phyloP scores from a whole-genome alignment of 2,329 filamentous ascomycete genomes.

The Neofusicoccum laricinum region DNA sequence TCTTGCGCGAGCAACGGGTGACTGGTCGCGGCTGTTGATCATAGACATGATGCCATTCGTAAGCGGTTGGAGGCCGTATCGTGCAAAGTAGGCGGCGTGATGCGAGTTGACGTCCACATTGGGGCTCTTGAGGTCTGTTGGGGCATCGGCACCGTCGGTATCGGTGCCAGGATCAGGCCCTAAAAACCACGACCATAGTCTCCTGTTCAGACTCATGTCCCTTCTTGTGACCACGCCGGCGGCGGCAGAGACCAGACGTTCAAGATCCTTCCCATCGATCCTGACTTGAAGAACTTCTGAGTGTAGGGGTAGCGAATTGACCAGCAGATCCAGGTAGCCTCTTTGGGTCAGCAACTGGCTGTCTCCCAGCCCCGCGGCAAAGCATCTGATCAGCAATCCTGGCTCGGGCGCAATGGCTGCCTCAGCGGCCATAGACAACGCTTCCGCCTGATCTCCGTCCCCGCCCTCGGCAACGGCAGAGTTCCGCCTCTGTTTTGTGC shows the following conservation, averaged over 20 bases:
- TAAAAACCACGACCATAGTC: constrained; percentile 94
- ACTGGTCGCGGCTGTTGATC: constrained; percentile 49
- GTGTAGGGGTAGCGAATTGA: constrained; percentile 83
- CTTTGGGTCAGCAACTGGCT: constrained; percentile 88
- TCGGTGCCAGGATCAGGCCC: constrained; percentile 63
- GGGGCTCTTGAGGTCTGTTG: constrained; percentile 33
- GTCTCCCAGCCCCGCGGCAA: constrained; percentile 84
- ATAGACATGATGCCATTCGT: constrained; percentile 72
- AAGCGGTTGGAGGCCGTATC: constrained; percentile 71
- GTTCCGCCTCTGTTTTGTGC: constrained; percentile 19
- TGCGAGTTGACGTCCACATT: constrained; percentile 39
- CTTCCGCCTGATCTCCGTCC: background rate
- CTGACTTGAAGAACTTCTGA: constrained; percentile 74
- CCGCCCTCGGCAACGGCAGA: constrained; percentile 15
- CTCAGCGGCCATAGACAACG: constrained; percentile 52
- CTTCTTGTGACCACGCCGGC: constrained; percentile 82
- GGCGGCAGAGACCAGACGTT: constrained; percentile 77
- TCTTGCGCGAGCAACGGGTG: constrained; percentile 68
- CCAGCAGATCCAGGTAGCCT: constrained; percentile 88
- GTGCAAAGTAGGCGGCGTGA: constrained; percentile 71
- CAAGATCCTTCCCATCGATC: constrained; percentile 72
- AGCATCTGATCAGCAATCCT: constrained; percentile 83
- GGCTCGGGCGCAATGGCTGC: constrained; percentile 87
- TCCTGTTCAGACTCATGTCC: constrained; percentile 94
- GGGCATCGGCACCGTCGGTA: constrained; percentile 39